Percentiles rank a stretch among this genome's conserved stretches.
These are phyloP conservation scores for Aphanomyces cochlioides DNA, from an alignment of 352 stramenopile genomes.

Conservation along the genomic window DNA sequence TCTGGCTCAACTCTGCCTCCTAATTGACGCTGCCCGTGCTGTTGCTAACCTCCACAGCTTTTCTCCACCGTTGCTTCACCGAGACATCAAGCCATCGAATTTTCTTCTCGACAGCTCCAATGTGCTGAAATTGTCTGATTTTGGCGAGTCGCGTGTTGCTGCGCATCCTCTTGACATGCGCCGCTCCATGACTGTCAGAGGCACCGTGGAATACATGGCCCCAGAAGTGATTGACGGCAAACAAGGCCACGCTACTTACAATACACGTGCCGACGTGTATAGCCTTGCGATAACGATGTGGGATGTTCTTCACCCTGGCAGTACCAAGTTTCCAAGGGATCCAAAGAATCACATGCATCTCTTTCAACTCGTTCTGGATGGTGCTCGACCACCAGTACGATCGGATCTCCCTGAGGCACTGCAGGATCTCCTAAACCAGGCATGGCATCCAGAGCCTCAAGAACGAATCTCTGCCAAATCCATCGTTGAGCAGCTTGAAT, in stretches of 20 bases:
- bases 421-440: conserved; percentile 51
- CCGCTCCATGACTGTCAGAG: conserved; percentile 33
- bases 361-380: conserved; percentile 49
- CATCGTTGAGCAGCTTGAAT: conserved; percentile 50
- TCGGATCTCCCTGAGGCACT: conserved; percentile 40
- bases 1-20: conserved; percentile 42
- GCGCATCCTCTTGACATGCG: background rate
- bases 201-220: conserved; percentile 77
- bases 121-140: conserved; percentile 51
- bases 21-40: conserved; percentile 47
- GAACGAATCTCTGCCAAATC: conserved; percentile 44
- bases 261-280: conserved; percentile 68
- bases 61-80: conserved; percentile 43
- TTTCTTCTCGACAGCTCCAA: conserved; percentile 46
- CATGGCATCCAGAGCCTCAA: conserved; percentile 54
- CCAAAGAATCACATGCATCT: conserved; percentile 50
- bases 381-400: conserved; percentile 47
- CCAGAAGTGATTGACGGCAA: conserved; percentile 75
- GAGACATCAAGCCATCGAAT: conserved; percentile 47
- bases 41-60: conserved; percentile 55
- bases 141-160: conserved; percentile 43
- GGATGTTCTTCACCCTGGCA: conserved; percentile 57
- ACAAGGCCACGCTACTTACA: conserved; percentile 48
- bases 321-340: conserved; percentile 44
- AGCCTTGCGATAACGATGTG: conserved; percentile 72